Evolutionary conservation across 2,329 filamentous ascomycete species (phyloP), one percentile per base, ranked within the genome.

Genomic region (Teratosphaeria zuluensis): DNA sequence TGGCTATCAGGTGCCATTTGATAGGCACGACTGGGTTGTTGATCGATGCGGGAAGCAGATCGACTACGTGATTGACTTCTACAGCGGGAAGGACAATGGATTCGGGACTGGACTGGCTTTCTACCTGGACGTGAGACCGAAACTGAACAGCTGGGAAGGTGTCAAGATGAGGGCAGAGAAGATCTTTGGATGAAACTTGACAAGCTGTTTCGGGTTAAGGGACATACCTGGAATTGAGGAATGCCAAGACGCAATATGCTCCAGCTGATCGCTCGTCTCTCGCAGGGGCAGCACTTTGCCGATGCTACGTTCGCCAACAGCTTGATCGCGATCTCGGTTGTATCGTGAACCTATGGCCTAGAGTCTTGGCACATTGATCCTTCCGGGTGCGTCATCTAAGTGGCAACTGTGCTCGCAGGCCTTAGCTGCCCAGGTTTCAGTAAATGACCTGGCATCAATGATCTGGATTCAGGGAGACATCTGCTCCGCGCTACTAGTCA

Each of bases 11-110:
- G 80, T 87, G 56, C 94, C 94, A 1, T 99, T 99, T 74, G 94
- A 99, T 75, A 81, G 94, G 31, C 94, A 99, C 73, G 94, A 99
- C 74, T 99, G 94, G 94, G 85, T 96, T 28, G 87, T 99, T 38
- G 92, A 99, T 75, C 81, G 94, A 56, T 97, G 94, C 71, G 92
- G 89, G 32, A 87, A 80, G 21, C 84, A 84, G 68, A 77, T 99
- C 54, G 94, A 97, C 68, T 99, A 99, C 72, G 88, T 99, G 46
- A 99, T 99, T 73, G 94, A 99, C 75, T 99, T 99, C 68, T 99
- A 99, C 71, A 85, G 90, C 4, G 94, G 94, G 0, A 84, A 79
- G 42, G 72, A 78, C 32, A 72, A 74, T 57, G 74, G 70, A 59
- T 64, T 59, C 31, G 74, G 71, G 58, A 76, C 75, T 58, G 80